These are phyloP conservation scores for Rhodotorula sp. DNA, from an alignment of 1,284 basidiomycete species.

Conservation along the genomic window DNA sequence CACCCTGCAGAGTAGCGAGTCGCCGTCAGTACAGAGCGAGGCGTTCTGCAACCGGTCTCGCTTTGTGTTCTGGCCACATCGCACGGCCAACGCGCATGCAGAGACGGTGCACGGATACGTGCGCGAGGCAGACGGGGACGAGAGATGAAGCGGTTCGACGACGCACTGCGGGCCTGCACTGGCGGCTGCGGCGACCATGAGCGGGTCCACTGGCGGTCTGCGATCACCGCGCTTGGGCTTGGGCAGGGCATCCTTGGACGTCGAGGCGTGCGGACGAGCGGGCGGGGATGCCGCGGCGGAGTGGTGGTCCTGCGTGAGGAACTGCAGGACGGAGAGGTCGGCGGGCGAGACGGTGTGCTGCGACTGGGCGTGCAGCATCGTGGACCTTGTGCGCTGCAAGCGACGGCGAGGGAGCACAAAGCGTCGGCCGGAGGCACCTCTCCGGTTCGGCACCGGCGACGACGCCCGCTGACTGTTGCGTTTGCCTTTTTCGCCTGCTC, in stretches of 20 bases:
- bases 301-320: conserved; percentile 20
- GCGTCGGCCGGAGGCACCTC: too few relatives aligned
- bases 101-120: not conserved
- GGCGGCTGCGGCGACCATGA: conserved; percentile 46
- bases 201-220: conserved; percentile 44
- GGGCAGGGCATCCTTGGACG: too few relatives aligned
- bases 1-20: conserved; percentile 25
- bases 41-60: not conserved
- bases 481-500: too few relatives aligned
- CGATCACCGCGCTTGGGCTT: conserved; percentile 17
- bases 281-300: not conserved
- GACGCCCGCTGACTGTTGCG: too few relatives aligned
- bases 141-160: not conserved
- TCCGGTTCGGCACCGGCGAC: too few relatives aligned
- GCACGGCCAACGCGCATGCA: not conserved
- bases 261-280: not conserved
- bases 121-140: not conserved
- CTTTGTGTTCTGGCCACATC: not conserved
- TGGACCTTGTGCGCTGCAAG: not conserved
- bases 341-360: conserved; percentile 8
- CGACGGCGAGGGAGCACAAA: too few relatives aligned
- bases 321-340: conserved; percentile 33
- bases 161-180: conserved; percentile 45
- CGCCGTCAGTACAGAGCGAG: not conserved
- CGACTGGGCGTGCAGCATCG: not conserved